A percentile compares a stretch with the other conserved stretches of the same genome.
Conservation (phyloP, 768 basidiomycete species). For the Gautieria morchelliformis region DNA sequence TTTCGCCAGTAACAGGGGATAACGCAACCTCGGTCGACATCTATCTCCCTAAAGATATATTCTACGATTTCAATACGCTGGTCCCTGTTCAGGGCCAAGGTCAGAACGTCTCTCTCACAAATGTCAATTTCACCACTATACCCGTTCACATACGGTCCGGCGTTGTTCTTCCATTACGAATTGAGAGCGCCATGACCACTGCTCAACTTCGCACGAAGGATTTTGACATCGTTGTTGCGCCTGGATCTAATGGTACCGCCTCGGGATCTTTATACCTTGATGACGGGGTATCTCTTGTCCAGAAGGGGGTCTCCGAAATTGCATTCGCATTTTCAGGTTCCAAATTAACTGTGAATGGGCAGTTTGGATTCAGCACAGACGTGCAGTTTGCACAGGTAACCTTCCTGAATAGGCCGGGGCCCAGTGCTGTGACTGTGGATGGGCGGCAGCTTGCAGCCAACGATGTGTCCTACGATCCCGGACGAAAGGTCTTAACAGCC, state of each 20-base stretch:
- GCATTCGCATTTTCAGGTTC: slow-evolving; percentile 18
- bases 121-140: slow-evolving; percentile 42
- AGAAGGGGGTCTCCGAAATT: slow-evolving; percentile 20
- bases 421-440: slow-evolving; percentile 2
- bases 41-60: slow-evolving; percentile 13
- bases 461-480: background rate
- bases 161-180: slow-evolving; percentile 47
- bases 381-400: slow-evolving; percentile 27
- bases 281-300: slow-evolving; percentile 45
- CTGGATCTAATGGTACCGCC: slow-evolving; percentile 41
- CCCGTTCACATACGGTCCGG: slow-evolving; percentile 66
- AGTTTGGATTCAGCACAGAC: slow-evolving; percentile 19
- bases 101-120: slow-evolving; percentile 36
- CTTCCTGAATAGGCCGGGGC: slow-evolving; percentile 20
- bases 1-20: slow-evolving; percentile 65
- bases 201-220: slow-evolving; percentile 39
- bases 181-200: slow-evolving; percentile 50
- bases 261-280: slow-evolving; percentile 50
- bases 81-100: slow-evolving; percentile 45
- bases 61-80: background rate
- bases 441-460: background rate
- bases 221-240: slow-evolving; percentile 58
- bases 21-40: slow-evolving; percentile 62
- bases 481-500: background rate
- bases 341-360: slow-evolving; percentile 21